A percentile compares a stretch with the other conserved stretches of the same genome.
These are phyloP conservation scores for Tieghemostelium lacteum DNA, from an alignment of 78 protist genomes.

Conservation along the genomic window DNA sequence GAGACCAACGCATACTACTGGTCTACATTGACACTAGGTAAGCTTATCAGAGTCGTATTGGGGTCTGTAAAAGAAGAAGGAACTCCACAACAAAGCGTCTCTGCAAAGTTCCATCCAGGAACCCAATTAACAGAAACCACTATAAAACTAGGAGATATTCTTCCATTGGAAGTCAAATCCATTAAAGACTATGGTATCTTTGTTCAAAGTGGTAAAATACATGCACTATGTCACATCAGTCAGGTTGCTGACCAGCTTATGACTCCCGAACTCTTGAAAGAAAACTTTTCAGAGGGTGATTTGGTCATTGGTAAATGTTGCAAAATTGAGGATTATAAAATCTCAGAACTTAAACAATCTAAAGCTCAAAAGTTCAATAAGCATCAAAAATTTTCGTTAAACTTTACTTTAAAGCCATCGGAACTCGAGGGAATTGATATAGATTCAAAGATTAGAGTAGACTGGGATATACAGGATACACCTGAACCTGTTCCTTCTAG, in stretches of 20 bases:
- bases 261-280: background rate
- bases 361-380: too few relatives aligned
- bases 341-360: too few relatives aligned
- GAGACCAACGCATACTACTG: background rate
- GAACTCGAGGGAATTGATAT: background rate
- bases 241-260: background rate
- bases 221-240: background rate
- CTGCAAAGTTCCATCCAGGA: background rate
- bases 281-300: background rate
- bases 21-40: background rate
- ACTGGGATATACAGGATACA: constrained; percentile 14
- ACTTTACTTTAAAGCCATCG: background rate
- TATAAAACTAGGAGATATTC: background rate
- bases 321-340: background rate
- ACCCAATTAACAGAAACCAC: background rate
- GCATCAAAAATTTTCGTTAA: background rate
- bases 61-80: background rate
- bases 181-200: constrained; percentile 13
- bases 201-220: background rate
- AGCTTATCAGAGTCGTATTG: background rate
- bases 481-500: too few relatives aligned
- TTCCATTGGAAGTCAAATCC: background rate
- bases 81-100: background rate
- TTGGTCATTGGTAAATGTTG: constrained; percentile 26
- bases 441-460: background rate